Percentiles rank a stretch among this genome's conserved stretches.
These are phyloP conservation scores for Trichoderma virens DNA, from an alignment of 495 filamentous ascomycete genomes.

Conservation along the genomic window DNA sequence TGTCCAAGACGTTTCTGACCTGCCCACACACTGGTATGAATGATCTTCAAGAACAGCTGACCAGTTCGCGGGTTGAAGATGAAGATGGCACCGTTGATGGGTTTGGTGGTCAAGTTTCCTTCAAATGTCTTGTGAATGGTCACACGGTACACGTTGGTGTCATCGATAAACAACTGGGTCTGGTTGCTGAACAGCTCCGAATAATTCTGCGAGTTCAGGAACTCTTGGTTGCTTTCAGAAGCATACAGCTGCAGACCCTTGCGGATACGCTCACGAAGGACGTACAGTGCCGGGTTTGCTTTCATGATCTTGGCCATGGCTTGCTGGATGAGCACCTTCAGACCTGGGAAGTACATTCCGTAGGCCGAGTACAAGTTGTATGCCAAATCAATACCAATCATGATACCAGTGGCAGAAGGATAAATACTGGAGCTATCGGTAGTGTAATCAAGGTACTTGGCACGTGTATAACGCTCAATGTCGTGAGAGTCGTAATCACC, in stretches of 20 bases:
- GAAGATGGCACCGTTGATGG: conserved; percentile 99
- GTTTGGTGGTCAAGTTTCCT: conserved; percentile 97
- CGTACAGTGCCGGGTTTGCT: conserved; percentile 94
- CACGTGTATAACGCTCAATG: conserved; percentile 94
- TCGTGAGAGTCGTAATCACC: conserved; percentile 99
- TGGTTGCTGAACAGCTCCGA: conserved; percentile 99
- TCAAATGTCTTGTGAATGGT: conserved; percentile 99
- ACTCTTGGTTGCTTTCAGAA: conserved; percentile 98
- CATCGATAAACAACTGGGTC: conserved; percentile 98
- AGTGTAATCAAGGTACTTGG: conserved; percentile 98
- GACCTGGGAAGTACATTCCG: conserved; percentile 95
- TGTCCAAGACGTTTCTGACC: conserved; percentile 99
- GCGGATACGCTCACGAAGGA: conserved; percentile 92
- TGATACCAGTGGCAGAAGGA: conserved; percentile 92
- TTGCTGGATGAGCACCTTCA: conserved; percentile 94
- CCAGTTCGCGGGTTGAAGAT: conserved; percentile 99
- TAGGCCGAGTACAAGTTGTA: conserved; percentile 99
- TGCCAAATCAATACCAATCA: conserved; percentile 96
- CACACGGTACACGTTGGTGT: conserved; percentile 99
- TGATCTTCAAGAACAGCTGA: conserved; percentile 98
- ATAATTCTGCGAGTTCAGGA: conserved; percentile 99
- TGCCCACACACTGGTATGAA: conserved; percentile 99
- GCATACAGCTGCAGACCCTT: conserved; percentile 98
- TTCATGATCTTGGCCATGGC: conserved; percentile 99
- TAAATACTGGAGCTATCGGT: conserved; percentile 99